A percentile compares a stretch with the other conserved stretches of the same genome.
These are phyloP conservation scores for Candida suzukii DNA, from an alignment of 805 yeast species.

Conservation along the genomic window DNA sequence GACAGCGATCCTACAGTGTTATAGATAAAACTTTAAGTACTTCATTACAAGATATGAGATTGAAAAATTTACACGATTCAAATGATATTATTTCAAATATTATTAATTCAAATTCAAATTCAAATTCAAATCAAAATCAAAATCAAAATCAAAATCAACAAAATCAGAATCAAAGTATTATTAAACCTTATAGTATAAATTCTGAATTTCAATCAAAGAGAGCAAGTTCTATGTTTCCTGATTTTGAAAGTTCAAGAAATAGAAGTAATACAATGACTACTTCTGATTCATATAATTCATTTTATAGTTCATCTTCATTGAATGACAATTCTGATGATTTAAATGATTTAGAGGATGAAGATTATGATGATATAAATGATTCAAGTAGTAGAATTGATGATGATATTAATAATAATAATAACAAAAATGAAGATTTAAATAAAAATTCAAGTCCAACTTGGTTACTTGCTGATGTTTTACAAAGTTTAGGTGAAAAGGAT, in stretches of 20 bases:
- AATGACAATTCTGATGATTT: slow-evolving; percentile 6
- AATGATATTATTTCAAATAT: not conserved
- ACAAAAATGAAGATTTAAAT: too few species aligned
- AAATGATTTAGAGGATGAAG: slow-evolving; percentile 1
- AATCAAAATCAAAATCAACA: not conserved
- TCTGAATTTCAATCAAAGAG: not conserved
- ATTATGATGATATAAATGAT: not conserved
- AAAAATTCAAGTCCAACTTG: slow-evolving; percentile 42
- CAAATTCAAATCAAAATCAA: too few species aligned
- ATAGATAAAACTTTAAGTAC: not conserved
- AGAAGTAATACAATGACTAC: slow-evolving; percentile 17
- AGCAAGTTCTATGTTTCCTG: slow-evolving; percentile 8
- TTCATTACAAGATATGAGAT: not conserved
- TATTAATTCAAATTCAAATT: not conserved
- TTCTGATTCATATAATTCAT: slow-evolving; percentile 10
- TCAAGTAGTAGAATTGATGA: not conserved
- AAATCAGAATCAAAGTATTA: not conserved
- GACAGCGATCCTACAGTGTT: not conserved
- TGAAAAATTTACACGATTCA: not conserved
- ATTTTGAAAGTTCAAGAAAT: slow-evolving; percentile 15
- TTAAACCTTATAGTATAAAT: too few species aligned
- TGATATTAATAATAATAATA: too few species aligned
- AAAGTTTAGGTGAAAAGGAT: slow-evolving; percentile 45
- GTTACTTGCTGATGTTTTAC: slow-evolving; percentile 56
- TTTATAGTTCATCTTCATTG: slow-evolving; percentile 9